phyloP scores from a whole-genome alignment of 345 rosid species.

The Excoecaria agallocha region DNA sequence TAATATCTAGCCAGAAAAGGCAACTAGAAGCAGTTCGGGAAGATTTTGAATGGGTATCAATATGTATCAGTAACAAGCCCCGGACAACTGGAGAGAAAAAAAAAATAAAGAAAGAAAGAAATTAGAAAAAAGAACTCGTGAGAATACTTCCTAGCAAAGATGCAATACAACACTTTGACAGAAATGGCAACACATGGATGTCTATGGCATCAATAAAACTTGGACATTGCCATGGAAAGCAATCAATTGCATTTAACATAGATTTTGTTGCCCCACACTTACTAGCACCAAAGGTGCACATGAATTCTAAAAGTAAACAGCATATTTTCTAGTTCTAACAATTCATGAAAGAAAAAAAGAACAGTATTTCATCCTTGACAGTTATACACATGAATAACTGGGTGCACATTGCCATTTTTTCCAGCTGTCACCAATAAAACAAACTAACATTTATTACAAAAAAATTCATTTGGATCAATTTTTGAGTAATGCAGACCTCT shows the following conservation, averaged over 20 bases:
- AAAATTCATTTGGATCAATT: neutral
- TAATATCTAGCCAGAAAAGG: neutral
- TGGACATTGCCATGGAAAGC: neutral
- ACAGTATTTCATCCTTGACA: neutral
- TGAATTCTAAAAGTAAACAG: neutral
- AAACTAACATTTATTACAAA: neutral
- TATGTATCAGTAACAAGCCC: neutral
- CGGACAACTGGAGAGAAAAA: too few species aligned
- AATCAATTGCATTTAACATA: neutral
- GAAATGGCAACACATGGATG: neutral
- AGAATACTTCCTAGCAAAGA: neutral
- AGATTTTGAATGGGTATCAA: neutral
- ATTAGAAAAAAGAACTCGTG: neutral
- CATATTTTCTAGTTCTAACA: neutral
- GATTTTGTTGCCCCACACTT: neutral
- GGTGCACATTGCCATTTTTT: neutral
- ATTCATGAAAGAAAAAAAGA: neutral
- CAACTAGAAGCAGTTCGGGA: neutral
- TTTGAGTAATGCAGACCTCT: neutral
- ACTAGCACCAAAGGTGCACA: neutral
- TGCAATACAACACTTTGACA: neutral
- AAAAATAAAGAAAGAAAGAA: too few species aligned
- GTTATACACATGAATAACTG: neutral
- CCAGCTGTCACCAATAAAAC: neutral
- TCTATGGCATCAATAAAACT: neutral